Conservation (phyloP, 371 early-diverging fungal genomes). For the Dichotomocladium elegans region DNA sequence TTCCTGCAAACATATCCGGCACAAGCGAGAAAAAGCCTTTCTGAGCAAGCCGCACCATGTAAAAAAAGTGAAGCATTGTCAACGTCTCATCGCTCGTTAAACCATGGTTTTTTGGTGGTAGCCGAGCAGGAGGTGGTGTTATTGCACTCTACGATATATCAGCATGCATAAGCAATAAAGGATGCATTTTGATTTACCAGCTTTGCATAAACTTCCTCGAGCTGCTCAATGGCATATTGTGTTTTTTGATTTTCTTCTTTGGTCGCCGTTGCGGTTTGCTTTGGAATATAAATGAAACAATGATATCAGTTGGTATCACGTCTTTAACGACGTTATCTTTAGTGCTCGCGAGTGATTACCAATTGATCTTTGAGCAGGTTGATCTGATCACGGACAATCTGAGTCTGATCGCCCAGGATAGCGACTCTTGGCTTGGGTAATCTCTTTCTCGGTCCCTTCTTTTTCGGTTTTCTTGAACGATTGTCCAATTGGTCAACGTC, state of each 20-base stretch:
- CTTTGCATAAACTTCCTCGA: constrained; percentile 4
- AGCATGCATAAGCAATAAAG: neutral
- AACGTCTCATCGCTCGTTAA: constrained; percentile 11
- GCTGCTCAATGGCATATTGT: neutral
- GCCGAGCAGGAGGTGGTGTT: neutral
- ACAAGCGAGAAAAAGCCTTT: constrained; percentile 30
- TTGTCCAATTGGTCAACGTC: too few relatives aligned
- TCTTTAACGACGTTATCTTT: neutral
- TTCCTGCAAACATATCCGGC: constrained; percentile 1
- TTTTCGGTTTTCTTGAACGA: neutral
- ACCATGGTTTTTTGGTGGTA: neutral
- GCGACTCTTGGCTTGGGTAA: too few relatives aligned
- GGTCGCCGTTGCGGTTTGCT: neutral
- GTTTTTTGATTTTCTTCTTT: neutral
- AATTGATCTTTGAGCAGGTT: constrained; percentile 16
- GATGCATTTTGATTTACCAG: constrained; percentile 1
- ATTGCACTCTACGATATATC: neutral
- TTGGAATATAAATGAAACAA: neutral
- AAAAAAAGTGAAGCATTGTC: constrained; percentile 32
- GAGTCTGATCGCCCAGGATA: constrained; percentile 6
- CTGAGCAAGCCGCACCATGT: constrained; percentile 32
- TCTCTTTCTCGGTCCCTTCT: neutral
- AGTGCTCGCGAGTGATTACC: constrained; percentile 9
- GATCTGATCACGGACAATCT: constrained; percentile 21
- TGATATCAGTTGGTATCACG: neutral